phyloP scores from a whole-genome alignment of 805 yeast species.

The Ogataea trehalophila region DNA sequence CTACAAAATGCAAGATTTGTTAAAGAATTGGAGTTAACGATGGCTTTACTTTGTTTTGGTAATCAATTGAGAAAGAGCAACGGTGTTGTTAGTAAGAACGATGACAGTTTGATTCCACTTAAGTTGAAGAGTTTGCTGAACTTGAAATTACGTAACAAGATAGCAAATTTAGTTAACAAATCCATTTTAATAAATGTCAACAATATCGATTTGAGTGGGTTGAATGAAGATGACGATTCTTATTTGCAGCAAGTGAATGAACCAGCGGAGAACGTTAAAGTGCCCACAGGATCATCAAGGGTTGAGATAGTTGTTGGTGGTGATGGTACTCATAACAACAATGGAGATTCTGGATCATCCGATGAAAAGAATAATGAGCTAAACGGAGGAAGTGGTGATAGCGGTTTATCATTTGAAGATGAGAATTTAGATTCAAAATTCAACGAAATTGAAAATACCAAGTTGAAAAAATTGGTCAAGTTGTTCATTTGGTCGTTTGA shows the following conservation, averaged over 20 bases:
- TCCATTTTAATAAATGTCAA: constrained; percentile 44
- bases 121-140: constrained; percentile 54
- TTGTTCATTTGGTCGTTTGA: constrained; percentile 25
- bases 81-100: constrained; percentile 24
- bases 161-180: constrained; percentile 67
- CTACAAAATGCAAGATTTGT: constrained; percentile 47
- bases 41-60: constrained; percentile 68
- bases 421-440: constrained; percentile 8
- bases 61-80: constrained; percentile 17
- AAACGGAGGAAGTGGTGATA: no score
- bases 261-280: no score
- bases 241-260: no score
- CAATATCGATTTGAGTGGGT: constrained; percentile 15
- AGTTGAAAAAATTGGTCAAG: constrained; percentile 23
- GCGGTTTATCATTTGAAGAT: no score
- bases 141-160: constrained; percentile 53
- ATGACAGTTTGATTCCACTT: constrained; percentile 36
- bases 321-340: no score
- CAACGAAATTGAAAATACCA: constrained; percentile 15
- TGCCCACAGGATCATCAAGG: no score
- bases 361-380: no score
- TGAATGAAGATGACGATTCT: background rate
- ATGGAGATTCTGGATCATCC: no score
- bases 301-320: no score
- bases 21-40: constrained; percentile 72